Evolutionary conservation across 495 filamentous ascomycete species (phyloP).

Genomic region (Cercophora samala): DNA sequence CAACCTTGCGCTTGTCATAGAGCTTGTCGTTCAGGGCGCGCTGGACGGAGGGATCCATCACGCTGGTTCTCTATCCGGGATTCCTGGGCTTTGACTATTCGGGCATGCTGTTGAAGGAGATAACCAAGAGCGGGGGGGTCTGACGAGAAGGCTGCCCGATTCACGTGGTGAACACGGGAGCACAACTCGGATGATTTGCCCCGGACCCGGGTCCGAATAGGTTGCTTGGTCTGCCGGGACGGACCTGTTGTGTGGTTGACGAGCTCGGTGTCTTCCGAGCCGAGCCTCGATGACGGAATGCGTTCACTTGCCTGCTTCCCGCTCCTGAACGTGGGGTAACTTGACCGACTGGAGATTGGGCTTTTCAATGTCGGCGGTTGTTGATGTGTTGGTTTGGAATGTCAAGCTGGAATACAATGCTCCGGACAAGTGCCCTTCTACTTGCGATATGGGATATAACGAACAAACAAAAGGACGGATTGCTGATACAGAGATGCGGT

Average conservation of each 20-base stretch:
- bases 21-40: constrained; percentile 94
- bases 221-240: background rate
- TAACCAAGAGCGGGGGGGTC: background rate
- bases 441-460: background rate
- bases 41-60: constrained; percentile 86
- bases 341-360: background rate
- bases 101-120: constrained; percentile 10
- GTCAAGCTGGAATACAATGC: background rate
- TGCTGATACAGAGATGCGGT: background rate
- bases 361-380: background rate
- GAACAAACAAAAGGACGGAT: background rate
- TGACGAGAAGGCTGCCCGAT: background rate
- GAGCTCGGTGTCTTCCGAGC: background rate
- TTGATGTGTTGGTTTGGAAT: background rate
- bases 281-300: background rate
- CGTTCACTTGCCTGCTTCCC: background rate
- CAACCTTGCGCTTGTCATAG: constrained; percentile 95
- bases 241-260: no score
- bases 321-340: background rate
- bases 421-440: background rate
- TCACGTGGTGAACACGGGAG: background rate
- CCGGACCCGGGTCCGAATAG: background rate
- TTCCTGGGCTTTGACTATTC: background rate
- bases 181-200: background rate
- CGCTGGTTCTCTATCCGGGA: constrained; percentile 18